These are phyloP conservation scores for Suhomyces coccinellae DNA, from an alignment of 1,139 yeast genomes.

Conservation along the genomic window DNA sequence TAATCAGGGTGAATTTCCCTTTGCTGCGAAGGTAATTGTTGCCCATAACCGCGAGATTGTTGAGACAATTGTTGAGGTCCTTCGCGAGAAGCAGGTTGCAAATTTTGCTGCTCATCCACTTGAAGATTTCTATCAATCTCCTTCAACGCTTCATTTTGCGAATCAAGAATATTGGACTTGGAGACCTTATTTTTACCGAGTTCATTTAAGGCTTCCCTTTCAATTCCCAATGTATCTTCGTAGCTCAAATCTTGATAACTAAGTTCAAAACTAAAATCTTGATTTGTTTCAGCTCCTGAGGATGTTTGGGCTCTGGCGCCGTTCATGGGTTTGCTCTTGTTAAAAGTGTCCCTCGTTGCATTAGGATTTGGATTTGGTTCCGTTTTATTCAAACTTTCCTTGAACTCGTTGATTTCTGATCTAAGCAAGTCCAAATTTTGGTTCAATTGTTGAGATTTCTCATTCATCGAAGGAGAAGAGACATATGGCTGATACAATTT, in stretches of 20 bases:
- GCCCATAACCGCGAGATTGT: neutral
- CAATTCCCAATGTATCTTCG: slow-evolving; percentile 45
- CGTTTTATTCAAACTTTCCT: slow-evolving; percentile 39
- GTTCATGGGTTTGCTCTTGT: neutral
- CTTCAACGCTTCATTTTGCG: slow-evolving; percentile 6
- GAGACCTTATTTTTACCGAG: slow-evolving; percentile 3
- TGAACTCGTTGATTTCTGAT: slow-evolving; percentile 48
- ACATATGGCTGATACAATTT: slow-evolving; percentile 19
- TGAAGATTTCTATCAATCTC: slow-evolving; percentile 1
- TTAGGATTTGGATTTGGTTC: slow-evolving; percentile 18
- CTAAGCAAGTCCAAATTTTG: slow-evolving; percentile 46
- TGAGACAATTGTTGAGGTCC: neutral
- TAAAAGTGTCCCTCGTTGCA: neutral
- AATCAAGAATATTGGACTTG: slow-evolving; percentile 1
- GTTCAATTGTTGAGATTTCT: slow-evolving; percentile 38
- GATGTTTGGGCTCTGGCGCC: neutral
- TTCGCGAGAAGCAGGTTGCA: too few species aligned
- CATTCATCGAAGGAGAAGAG: slow-evolving; percentile 16
- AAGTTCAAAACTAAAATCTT: slow-evolving; percentile 43
- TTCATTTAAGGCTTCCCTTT: slow-evolving; percentile 26
- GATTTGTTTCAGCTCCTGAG: slow-evolving; percentile 6
- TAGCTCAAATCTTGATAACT: slow-evolving; percentile 43
- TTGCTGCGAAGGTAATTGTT: neutral
- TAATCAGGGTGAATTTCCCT: neutral
- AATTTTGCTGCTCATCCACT: neutral